Conservation (phyloP, 495 filamentous ascomycete species). For the Ascobolus immersus region DNA sequence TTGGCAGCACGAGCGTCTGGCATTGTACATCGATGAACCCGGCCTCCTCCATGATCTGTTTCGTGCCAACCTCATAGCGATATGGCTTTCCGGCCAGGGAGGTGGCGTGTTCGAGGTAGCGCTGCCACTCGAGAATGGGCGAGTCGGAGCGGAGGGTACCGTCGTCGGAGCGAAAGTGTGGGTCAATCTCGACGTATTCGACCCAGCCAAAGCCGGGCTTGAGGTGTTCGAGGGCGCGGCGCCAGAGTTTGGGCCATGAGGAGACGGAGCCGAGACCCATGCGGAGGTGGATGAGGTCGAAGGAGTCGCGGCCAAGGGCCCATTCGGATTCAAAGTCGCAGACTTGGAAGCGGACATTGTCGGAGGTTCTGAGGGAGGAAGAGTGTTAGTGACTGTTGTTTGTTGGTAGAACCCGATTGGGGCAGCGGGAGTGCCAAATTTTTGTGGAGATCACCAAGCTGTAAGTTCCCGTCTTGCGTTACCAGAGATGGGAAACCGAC, state of each 20-base stretch:
- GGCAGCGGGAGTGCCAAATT: no score
- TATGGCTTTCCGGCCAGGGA: constrained; percentile 36
- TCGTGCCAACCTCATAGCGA: constrained; percentile 35
- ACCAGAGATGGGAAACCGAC: no score
- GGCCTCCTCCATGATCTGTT: constrained; percentile 34
- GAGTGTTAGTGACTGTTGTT: background rate
- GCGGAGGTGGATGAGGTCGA: constrained; percentile 68
- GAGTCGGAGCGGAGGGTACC: constrained; percentile 27
- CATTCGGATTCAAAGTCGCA: constrained; percentile 67
- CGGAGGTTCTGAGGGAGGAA: constrained; percentile 31
- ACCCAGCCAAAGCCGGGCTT: constrained; percentile 49
- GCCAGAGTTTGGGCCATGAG: constrained; percentile 54
- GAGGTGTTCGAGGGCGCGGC: constrained; percentile 45
- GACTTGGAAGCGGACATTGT: constrained; percentile 41
- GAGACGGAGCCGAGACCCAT: constrained; percentile 56
- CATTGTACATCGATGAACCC: constrained; percentile 74
- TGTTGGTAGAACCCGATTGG: no score
- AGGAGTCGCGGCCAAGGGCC: constrained; percentile 47
- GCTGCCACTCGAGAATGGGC: constrained; percentile 38
- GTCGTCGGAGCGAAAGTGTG: constrained; percentile 52
- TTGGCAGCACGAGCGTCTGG: constrained; percentile 40
- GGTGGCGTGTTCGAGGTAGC: constrained; percentile 44
- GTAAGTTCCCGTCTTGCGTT: no score
- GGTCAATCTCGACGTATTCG: constrained; percentile 87
- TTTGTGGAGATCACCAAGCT: no score